Base-by-base conservation (phyloP, 176 grass and related monocot species). In the Dactylis glomerata region DNA sequence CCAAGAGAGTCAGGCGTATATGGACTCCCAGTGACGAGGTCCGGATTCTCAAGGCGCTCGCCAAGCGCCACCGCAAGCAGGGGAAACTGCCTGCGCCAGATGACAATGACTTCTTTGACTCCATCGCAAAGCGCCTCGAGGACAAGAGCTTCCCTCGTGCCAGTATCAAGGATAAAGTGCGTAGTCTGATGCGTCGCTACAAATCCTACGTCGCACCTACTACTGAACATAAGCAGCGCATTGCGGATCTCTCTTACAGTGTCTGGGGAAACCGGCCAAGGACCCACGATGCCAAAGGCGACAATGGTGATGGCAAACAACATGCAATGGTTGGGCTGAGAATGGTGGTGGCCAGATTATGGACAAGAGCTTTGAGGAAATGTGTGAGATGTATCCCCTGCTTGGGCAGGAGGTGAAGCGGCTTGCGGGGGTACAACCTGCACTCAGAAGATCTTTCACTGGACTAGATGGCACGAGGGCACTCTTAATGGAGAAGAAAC, bases 91-190 rank as follows among this genome's bases (percentile, higher is more conserved):
- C 66, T 10, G 66, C 33, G 9, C 20, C 4, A 10, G 34, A 34
- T 20, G 20, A 40, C 34, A 40, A 38, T 38, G 34, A 0, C 66
- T 68, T 92, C 50, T 49, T 55, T 20, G 27, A 26, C 19, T 23
- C 40, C 4, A 77, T 92, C 17, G 4, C 15, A 0, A 63, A 81
- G 5, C 77, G 61, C 19, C 68, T 92, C 10, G 24, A 81, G 3
- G 55, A 11, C 45, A 17, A 81, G 67, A 40, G 19, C 34, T 68
- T 19, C 34, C 22, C 17, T 38, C 34, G 4, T n/a, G 5, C 0
- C 7, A 6, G 5, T 40, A 38, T 68, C 5, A 68, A 68, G 66
- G 66, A 40, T n/a, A 68, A 68, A 68, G 66, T 68, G 34, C 66
- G 34, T 10, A 40, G 10, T n/a, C 34, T 68, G 10, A n/a, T 38